Percentiles rank a stretch among this genome's conserved stretches.
phyloP scores from a whole-genome alignment of 1,139 yeast genomes.

The Yamadazyma siamensis region DNA sequence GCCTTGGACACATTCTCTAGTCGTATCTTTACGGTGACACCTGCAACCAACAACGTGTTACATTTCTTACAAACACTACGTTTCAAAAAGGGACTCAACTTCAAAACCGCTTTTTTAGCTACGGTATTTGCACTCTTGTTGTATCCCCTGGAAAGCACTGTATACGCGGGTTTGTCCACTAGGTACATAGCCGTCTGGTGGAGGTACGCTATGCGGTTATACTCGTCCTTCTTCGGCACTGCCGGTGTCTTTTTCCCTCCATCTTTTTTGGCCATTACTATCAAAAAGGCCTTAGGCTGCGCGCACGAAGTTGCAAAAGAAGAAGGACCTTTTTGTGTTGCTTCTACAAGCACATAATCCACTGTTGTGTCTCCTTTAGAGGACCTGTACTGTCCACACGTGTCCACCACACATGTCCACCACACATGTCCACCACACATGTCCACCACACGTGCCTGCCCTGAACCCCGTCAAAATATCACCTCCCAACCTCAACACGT shows the following conservation, averaged over 20 bases:
- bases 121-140: slow-evolving; percentile 46
- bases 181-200: slow-evolving; percentile 47
- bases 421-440: no score
- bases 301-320: no score
- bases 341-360: no score
- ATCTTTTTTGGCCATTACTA: slow-evolving; percentile 1
- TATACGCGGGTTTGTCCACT: slow-evolving; percentile 18
- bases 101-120: slow-evolving; percentile 60
- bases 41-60: slow-evolving; percentile 44
- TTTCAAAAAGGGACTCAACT: slow-evolving; percentile 59
- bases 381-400: no score
- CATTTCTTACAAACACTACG: slow-evolving; percentile 62
- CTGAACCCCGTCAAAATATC: no score
- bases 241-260: slow-evolving; percentile 2
- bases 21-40: slow-evolving; percentile 33
- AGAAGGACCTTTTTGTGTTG: no score
- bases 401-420: no score
- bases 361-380: no score
- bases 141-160: slow-evolving; percentile 47
- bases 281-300: background rate
- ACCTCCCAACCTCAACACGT: no score
- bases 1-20: slow-evolving; percentile 26
- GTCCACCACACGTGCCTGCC: no score
- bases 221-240: slow-evolving; percentile 56
- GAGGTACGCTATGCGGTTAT: slow-evolving; percentile 54